Evolutionary conservation across 805 yeast species (phyloP), one percentile per base, ranked within the genome.

Genomic region (Isabelozyma rhagii): DNA sequence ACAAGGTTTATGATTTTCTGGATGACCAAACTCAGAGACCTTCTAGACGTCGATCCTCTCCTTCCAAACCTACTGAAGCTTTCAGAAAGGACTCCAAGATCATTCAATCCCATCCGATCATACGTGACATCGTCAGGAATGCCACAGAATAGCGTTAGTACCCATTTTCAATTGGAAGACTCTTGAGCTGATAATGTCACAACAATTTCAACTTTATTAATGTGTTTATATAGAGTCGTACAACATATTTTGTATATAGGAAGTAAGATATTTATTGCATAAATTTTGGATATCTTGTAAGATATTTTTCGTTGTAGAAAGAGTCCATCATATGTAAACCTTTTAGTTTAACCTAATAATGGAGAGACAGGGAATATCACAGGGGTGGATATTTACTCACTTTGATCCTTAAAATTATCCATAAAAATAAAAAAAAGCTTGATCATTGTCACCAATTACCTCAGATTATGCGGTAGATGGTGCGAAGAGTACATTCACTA

Each of bases 1-100:
- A 69, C 14, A 50, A 58, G 3, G 51, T 68, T 11, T 82, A 81
- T 56, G 51, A 62, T 7, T 64, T 72, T 38, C 51, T 57, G 4
- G 25, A 8, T 13, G 15, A 7, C 36, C 40, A 46, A 42, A 39
- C 9, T 21, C 25, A 50, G 11, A 36, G 41, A n/a, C n/a, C 45
- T 14, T 5, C 31, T 31, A 25, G 39, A 31, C 29, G 42, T 40
- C 39, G 45, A 27, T 36, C 9, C 40, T 18, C 29, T 21, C 25
- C 25, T 21, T 21, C 25, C 4, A 21, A 43, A 21, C 13, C 28
- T 13, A n/a, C 3, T 31, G 15, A 4, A 15, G 15, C 10, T 7
- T 17, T 17, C n/a, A 29, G n/a, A 9, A 34, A 31, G 8, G 41
- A 43, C 41, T 50, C 59, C 17, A 54, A 53, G 17, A 47, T 64